phyloP scores from a whole-genome alignment of 352 stramenopile species.

The Plasmopara viticola region DNA sequence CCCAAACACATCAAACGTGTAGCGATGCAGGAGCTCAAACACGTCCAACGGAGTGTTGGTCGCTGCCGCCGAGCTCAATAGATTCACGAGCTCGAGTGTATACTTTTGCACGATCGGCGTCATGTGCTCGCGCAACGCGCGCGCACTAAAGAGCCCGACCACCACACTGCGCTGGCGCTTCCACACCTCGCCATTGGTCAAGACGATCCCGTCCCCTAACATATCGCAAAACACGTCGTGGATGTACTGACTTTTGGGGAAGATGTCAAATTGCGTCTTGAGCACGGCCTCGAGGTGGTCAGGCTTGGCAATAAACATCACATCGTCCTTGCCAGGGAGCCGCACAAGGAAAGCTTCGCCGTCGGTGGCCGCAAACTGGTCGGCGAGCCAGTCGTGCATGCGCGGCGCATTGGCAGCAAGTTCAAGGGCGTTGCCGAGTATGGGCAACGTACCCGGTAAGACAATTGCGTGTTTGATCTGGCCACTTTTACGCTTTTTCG shows the following conservation, averaged over 20 bases:
- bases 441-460: conserved; percentile 18
- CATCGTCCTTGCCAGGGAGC: conserved; percentile 24
- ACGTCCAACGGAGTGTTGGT: conserved; percentile 13
- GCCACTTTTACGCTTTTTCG: too few species aligned
- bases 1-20: conserved; percentile 40
- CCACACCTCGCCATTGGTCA: conserved; percentile 36
- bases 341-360: conserved; percentile 33
- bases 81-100: conserved; percentile 21
- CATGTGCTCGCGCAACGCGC: conserved; percentile 36
- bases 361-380: conserved; percentile 26
- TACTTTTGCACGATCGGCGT: conserved; percentile 31
- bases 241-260: conserved; percentile 46
- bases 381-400: conserved; percentile 48
- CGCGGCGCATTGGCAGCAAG: conserved; percentile 29
- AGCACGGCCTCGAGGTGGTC: conserved; percentile 34
- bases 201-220: conserved; percentile 52
- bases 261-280: conserved; percentile 49
- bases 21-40: conserved; percentile 35
- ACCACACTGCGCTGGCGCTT: conserved; percentile 33
- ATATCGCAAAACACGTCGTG: conserved; percentile 38
- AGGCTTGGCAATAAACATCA: conserved; percentile 32
- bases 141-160: conserved; percentile 35
- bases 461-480: conserved; percentile 1
- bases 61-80: conserved; percentile 13
- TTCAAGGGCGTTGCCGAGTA: conserved; percentile 29